phyloP scores from a whole-genome alignment of 2,329 filamentous ascomycete species.

The Pseudopithomyces maydicus region DNA sequence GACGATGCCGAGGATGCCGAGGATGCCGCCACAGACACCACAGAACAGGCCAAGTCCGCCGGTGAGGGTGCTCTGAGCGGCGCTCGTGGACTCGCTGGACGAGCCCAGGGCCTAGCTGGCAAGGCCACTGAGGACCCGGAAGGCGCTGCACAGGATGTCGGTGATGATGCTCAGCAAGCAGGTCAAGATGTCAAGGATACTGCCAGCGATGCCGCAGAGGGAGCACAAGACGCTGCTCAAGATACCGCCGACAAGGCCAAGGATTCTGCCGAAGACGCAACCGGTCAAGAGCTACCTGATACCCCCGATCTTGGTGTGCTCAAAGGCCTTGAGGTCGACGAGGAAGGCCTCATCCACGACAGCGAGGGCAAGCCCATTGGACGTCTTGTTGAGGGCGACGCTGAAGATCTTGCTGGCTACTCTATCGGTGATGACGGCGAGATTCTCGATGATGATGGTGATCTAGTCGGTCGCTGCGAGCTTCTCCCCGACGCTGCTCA shows the following conservation, averaged over 20 bases:
- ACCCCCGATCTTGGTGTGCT: constrained; percentile 53
- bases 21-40: constrained; percentile 40
- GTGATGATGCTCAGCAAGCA: constrained; percentile 44
- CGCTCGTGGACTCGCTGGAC: constrained; percentile 53
- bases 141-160: constrained; percentile 44
- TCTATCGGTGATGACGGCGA: constrained; percentile 60
- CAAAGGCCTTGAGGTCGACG: constrained; percentile 58
- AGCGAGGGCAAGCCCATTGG: constrained; percentile 56
- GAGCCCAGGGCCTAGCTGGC: constrained; percentile 53
- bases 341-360: constrained; percentile 60
- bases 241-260: constrained; percentile 22
- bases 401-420: constrained; percentile 58
- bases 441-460: constrained; percentile 60
- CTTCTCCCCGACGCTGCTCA: constrained; percentile 53
- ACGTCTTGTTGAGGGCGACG: constrained; percentile 57
- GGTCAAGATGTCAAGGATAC: constrained; percentile 35
- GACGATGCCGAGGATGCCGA: constrained; percentile 45
- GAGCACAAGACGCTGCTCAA: constrained; percentile 24
- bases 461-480: constrained; percentile 60
- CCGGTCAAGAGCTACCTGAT: constrained; percentile 42
- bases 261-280: constrained; percentile 28
- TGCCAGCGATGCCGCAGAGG: constrained; percentile 26
- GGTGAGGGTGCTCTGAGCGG: constrained; percentile 49
- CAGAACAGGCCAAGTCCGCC: constrained; percentile 40
- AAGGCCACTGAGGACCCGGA: constrained; percentile 47